These are phyloP conservation scores for Solanum dulcamara DNA, from an alignment of 257 asterid species.

Conservation along the genomic window DNA sequence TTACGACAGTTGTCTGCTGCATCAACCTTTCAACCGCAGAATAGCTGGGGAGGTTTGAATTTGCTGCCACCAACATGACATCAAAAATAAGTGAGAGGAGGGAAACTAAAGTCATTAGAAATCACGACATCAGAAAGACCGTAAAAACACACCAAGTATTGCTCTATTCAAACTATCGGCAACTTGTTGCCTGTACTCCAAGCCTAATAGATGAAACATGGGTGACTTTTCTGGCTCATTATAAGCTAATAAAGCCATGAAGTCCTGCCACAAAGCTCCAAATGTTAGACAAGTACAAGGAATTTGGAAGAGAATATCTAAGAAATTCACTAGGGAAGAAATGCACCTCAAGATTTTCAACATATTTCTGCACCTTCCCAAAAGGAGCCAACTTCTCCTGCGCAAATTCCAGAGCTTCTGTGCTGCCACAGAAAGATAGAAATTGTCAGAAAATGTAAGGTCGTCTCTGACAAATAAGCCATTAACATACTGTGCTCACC, in stretches of 20 bases:
- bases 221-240: slow-evolving; percentile 93
- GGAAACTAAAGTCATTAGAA: background rate
- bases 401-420: slow-evolving; percentile 85
- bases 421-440: slow-evolving; percentile 42
- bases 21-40: slow-evolving; percentile 71
- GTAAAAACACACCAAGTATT: slow-evolving; percentile 46
- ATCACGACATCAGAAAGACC: background rate
- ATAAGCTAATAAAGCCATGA: slow-evolving; percentile 77
- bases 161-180: slow-evolving; percentile 83
- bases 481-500: slow-evolving; percentile 33
- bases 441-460: background rate
- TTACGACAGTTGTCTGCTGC: slow-evolving; percentile 72
- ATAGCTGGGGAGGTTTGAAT: slow-evolving; percentile 54
- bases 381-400: slow-evolving; percentile 65
- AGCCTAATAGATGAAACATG: slow-evolving; percentile 74
- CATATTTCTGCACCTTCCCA: slow-evolving; percentile 64
- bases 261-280: slow-evolving; percentile 41
- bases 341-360: slow-evolving; percentile 68
- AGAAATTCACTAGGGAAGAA: background rate
- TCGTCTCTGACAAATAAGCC: background rate
- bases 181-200: slow-evolving; percentile 67
- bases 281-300: background rate
- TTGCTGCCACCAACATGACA: slow-evolving; percentile 36
- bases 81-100: background rate
- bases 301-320: background rate